These are phyloP conservation scores for Panaeolus papilionaceus DNA, from an alignment of 768 basidiomycete genomes.

Conservation along the genomic window DNA sequence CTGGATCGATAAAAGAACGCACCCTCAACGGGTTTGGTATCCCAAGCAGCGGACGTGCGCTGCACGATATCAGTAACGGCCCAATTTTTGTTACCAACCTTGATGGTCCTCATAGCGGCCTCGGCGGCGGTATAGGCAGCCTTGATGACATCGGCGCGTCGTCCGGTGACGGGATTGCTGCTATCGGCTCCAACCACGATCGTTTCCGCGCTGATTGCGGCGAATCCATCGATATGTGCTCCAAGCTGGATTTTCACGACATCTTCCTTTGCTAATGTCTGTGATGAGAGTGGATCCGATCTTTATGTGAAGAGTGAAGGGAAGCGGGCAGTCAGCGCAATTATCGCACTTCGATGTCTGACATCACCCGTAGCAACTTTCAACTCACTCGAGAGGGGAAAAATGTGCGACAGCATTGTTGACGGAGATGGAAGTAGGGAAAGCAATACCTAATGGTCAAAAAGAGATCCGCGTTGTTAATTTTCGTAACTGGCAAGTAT, in stretches of 20 bases:
- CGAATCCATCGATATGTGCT: constrained; percentile 98
- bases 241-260: constrained; percentile 97
- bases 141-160: constrained; percentile 89
- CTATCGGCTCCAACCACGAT: constrained; percentile 84
- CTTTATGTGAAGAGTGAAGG: constrained; percentile 39
- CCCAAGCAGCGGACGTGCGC: constrained; percentile 73
- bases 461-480: neutral
- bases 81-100: constrained; percentile 96
- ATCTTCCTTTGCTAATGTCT: constrained; percentile 81
- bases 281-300: constrained; percentile 74
- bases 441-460: constrained; percentile 77
- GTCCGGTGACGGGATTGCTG: constrained; percentile 78
- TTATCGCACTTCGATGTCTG: constrained; percentile 1
- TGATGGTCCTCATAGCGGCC: constrained; percentile 88
- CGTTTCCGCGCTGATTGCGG: constrained; percentile 93
- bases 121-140: constrained; percentile 96
- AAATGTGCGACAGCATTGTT: constrained; percentile 97
- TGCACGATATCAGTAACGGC: constrained; percentile 86
- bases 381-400: constrained; percentile 89
- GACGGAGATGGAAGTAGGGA: constrained; percentile 93
- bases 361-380: constrained; percentile 24
- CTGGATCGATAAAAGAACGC: constrained; percentile 28
- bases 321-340: neutral
- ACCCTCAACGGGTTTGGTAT: constrained; percentile 96
- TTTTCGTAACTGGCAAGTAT: neutral